phyloP scores from a whole-genome alignment of 345 rosid genomes.

The Aquilaria yunnanensis region DNA sequence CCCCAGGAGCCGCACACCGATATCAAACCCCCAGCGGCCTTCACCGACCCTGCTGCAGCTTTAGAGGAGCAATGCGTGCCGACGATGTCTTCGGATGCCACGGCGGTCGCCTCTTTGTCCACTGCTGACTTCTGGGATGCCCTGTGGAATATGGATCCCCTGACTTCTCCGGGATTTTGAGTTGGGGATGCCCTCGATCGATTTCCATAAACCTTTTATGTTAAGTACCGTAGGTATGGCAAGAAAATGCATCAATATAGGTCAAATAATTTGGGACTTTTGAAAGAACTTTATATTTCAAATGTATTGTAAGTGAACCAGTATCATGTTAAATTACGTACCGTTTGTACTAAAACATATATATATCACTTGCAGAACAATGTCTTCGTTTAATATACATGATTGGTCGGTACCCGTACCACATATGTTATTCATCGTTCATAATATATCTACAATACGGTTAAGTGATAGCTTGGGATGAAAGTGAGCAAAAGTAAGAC shows the following conservation, averaged over 20 bases:
- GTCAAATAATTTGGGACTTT: background rate
- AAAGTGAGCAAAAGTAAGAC: too few relatives aligned
- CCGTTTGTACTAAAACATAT: too few relatives aligned
- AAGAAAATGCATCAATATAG: background rate
- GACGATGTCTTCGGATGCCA: slow-evolving; percentile 19
- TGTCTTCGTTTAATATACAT: too few relatives aligned
- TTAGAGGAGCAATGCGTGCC: slow-evolving; percentile 28
- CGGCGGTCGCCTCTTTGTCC: slow-evolving; percentile 19
- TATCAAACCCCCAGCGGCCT: slow-evolving; percentile 5
- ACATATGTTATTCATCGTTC: too few relatives aligned
- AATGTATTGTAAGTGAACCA: too few relatives aligned
- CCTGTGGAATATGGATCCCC: slow-evolving; percentile 27
- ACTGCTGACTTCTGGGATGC: slow-evolving; percentile 40
- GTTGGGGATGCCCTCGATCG: slow-evolving; percentile 9
- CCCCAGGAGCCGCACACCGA: slow-evolving; percentile 11
- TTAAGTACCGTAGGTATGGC: slow-evolving; percentile 34
- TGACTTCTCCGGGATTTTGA: slow-evolving; percentile 21
- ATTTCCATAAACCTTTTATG: slow-evolving; percentile 18
- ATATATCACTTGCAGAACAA: too few relatives aligned
- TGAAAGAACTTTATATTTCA: background rate
- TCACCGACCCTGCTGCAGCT: background rate
- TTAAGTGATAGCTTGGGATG: too few relatives aligned
- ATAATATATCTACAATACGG: too few relatives aligned
- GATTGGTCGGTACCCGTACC: too few relatives aligned
- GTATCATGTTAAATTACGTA: too few relatives aligned